Percentiles rank a stretch among this genome's conserved stretches.
These are phyloP conservation scores for Pseudomassariella vexata DNA, from an alignment of 2,329 filamentous ascomycete genomes.

Conservation along the genomic window DNA sequence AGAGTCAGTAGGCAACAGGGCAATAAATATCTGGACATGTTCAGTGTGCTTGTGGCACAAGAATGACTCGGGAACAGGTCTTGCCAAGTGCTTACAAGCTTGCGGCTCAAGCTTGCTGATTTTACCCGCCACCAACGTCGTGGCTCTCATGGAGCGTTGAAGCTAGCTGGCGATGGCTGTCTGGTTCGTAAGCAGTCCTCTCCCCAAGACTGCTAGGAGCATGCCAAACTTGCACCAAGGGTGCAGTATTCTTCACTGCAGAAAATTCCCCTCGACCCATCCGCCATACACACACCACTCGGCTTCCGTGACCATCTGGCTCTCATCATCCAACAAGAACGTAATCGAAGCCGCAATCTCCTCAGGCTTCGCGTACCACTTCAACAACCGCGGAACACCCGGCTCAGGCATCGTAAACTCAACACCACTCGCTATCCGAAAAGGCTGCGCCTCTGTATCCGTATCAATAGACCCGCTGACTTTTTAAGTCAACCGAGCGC, in stretches of 20 bases:
- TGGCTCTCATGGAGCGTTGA: no score
- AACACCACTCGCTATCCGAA: conserved; percentile 5
- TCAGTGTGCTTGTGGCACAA: no score
- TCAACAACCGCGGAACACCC: conserved; percentile 13
- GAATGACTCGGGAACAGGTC: no score
- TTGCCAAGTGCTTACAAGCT: no score
- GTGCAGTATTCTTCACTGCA: conserved; percentile 1
- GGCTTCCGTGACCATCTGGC: conserved; percentile 18
- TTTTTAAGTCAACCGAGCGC: background rate
- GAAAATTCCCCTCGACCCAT: conserved; percentile 7
- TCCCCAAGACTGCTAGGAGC: no score
- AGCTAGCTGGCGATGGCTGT: no score
- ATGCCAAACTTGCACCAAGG: no score
- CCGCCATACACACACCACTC: conserved; percentile 21
- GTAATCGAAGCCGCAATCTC: conserved; percentile 21
- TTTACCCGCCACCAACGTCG: no score
- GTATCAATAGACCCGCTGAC: conserved; percentile 7
- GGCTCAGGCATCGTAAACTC: conserved; percentile 3
- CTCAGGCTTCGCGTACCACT: conserved; percentile 20
- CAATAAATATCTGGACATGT: no score
- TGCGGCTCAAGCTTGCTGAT: no score
- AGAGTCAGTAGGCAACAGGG: no score
- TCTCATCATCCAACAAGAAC: conserved; percentile 24
- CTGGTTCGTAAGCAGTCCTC: no score
- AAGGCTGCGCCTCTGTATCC: conserved; percentile 6